A percentile compares a stretch with the other conserved stretches of the same genome.
These are phyloP conservation scores for Plenodomus tracheiphilus DNA, from an alignment of 2,329 filamentous ascomycete species.

Conservation along the genomic window DNA sequence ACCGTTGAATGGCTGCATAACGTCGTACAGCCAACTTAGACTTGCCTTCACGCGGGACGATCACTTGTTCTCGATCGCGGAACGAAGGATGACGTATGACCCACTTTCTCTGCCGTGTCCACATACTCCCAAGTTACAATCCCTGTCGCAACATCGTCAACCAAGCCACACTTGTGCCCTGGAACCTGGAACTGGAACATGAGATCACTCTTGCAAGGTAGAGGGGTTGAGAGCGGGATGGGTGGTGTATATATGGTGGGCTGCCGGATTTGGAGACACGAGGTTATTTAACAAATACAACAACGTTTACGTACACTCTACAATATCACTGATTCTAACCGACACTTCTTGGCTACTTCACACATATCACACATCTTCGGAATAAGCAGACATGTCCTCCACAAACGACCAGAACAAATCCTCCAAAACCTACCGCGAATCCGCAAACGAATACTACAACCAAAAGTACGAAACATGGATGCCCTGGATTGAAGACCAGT, in stretches of 20 bases:
- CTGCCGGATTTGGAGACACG: not conserved
- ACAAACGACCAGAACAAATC: slow-evolving; percentile 3
- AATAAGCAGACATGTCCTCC: slow-evolving; percentile 3
- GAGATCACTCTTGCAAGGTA: not conserved
- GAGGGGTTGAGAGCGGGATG: not conserved
- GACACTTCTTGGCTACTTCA: no score
- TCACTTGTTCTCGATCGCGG: not conserved
- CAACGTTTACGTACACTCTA: no score
- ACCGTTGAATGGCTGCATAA: not conserved
- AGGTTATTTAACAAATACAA: no score
- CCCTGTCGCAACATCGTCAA: not conserved
- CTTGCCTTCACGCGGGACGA: not conserved
- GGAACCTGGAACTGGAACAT: not conserved
- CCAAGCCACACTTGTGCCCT: not conserved
- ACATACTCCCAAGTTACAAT: not conserved
- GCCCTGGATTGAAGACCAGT: slow-evolving; percentile 75
- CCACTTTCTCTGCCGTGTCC: not conserved
- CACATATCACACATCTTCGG: no score
- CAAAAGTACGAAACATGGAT: slow-evolving; percentile 75
- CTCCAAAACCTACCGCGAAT: slow-evolving; percentile 37
- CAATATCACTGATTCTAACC: no score
- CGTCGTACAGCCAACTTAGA: not conserved
- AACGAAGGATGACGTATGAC: not conserved
- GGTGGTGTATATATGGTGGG: not conserved
- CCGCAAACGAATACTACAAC: slow-evolving; percentile 62